Conservation (phyloP, 257 asterid species). For the Echites panduratus region DNA sequence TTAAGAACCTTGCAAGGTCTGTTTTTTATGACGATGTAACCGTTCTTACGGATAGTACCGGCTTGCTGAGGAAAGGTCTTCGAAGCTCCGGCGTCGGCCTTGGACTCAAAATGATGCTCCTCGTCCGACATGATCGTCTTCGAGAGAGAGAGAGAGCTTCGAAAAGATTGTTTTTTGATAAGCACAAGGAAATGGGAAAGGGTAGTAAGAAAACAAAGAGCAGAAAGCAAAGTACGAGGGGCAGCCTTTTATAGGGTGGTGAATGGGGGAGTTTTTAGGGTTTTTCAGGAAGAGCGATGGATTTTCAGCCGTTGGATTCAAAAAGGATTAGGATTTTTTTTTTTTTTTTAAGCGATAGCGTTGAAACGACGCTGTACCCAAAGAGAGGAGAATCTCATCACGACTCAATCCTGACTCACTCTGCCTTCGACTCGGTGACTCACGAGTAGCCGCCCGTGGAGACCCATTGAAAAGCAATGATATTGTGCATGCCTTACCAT, state of each 20-base stretch:
- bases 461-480: neutral
- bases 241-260: neutral
- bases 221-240: slow-evolving; percentile 1
- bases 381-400: neutral
- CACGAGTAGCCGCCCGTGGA: neutral
- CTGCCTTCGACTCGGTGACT: neutral
- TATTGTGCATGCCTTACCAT: neutral
- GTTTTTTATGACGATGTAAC: slow-evolving; percentile 33
- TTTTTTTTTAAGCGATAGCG: slow-evolving; percentile 12
- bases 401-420: neutral
- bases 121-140: slow-evolving; percentile 35
- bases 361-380: slow-evolving; percentile 28
- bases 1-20: slow-evolving; percentile 37
- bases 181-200: neutral
- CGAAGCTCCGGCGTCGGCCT: slow-evolving; percentile 46
- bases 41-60: slow-evolving; percentile 39
- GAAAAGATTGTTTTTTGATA: neutral
- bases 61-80: slow-evolving; percentile 44
- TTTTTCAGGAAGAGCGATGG: neutral
- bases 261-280: slow-evolving; percentile 20
- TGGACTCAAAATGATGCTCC: slow-evolving; percentile 40
- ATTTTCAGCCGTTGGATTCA: slow-evolving; percentile 17
- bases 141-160: slow-evolving; percentile 6
- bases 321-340: neutral
- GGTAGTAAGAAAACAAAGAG: neutral